Conservation (phyloP, 768 basidiomycete species). For the Boletales sp. region DNA sequence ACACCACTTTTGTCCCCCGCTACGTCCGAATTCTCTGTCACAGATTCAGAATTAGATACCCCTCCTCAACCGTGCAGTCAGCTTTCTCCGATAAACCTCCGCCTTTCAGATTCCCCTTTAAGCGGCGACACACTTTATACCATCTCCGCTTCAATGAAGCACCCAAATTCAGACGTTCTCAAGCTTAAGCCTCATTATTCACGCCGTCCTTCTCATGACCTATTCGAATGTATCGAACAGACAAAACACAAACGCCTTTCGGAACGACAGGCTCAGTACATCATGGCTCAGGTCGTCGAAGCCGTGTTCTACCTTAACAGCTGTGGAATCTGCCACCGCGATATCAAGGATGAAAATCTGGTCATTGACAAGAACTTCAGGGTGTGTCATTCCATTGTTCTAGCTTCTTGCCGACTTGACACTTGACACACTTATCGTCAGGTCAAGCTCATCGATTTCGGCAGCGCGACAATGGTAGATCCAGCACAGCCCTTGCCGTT, state of each 20-base stretch:
- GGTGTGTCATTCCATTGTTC: conserved; percentile 34
- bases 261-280: conserved; percentile 74
- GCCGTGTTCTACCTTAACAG: conserved; percentile 77
- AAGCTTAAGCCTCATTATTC: conserved; percentile 47
- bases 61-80: conserved; percentile 35
- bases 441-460: conserved; percentile 97
- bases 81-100: conserved; percentile 20
- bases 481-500: conserved; percentile 57
- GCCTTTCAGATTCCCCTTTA: conserved; percentile 11
- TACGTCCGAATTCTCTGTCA: conserved; percentile 44
- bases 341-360: conserved; percentile 96
- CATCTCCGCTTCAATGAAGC: conserved; percentile 10
- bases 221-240: conserved; percentile 95
- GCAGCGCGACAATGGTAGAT: conserved; percentile 78
- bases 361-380: conserved; percentile 72
- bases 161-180: conserved; percentile 12
- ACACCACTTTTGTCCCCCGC: conserved; percentile 59
- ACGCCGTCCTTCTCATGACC: conserved; percentile 81
- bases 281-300: conserved; percentile 86
- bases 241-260: conserved; percentile 73
- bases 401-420: neutral
- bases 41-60: conserved; percentile 41
- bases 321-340: conserved; percentile 88
- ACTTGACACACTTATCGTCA: conserved; percentile 24
- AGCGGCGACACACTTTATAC: conserved; percentile 7